Evolutionary conservation across 2,329 filamentous ascomycete genomes (phyloP).

Genomic region (Elsinoe necatrix): DNA sequence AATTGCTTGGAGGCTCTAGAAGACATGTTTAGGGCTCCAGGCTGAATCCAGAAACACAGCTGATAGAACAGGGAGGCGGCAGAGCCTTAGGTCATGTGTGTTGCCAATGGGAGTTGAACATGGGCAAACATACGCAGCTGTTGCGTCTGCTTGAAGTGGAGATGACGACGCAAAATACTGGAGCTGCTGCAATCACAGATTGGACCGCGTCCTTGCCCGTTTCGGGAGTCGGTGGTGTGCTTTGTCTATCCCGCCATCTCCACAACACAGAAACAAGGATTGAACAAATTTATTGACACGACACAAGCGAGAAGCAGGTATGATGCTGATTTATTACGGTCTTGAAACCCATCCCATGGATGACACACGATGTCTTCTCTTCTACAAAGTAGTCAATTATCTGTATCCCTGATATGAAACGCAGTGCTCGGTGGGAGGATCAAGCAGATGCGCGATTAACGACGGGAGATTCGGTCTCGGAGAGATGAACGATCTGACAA

Average conservation of each 20-base stretch:
- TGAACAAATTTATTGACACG: not conserved
- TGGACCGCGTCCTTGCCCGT: not conserved
- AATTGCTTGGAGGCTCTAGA: not conserved
- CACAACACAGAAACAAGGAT: not conserved
- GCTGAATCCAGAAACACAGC: not conserved
- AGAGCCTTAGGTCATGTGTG: not conserved
- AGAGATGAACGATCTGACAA: slow-evolving; percentile 12
- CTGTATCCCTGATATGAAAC: slow-evolving; percentile 16
- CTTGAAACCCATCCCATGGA: no score
- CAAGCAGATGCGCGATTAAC: slow-evolving; percentile 15
- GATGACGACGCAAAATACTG: slow-evolving; percentile 11
- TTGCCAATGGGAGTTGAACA: slow-evolving; percentile 3
- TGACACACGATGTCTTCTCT: not conserved
- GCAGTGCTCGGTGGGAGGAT: slow-evolving; percentile 6
- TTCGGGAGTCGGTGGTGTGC: not conserved
- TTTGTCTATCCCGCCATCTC: not conserved
- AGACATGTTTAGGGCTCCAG: not conserved
- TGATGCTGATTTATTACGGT: no score
- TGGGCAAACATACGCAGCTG: not conserved
- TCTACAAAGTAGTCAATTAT: not conserved
- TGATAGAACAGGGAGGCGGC: not conserved
- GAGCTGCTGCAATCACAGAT: not conserved
- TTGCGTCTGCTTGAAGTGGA: not conserved
- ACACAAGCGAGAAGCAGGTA: not conserved
- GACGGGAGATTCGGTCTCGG: slow-evolving; percentile 14